phyloP scores from a whole-genome alignment of 192 early-diverging fungal species.

The Rhizoclosmatium sp. region DNA sequence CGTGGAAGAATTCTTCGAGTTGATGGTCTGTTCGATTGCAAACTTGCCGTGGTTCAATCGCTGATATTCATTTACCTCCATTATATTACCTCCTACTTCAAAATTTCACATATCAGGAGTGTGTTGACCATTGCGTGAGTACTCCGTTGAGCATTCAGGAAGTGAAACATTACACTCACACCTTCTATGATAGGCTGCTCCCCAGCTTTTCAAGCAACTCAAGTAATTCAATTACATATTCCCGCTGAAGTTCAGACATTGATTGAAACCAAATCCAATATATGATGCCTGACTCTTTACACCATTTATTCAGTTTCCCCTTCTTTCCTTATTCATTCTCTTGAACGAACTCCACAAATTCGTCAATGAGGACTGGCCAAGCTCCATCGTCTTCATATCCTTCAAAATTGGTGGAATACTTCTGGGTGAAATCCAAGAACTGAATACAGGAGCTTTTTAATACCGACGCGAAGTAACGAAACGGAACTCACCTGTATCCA shows the following conservation, averaged over 20 bases:
- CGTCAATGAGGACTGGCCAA: slow-evolving; percentile 87
- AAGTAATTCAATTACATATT: neutral
- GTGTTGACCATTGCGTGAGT: slow-evolving; percentile 41
- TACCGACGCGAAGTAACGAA: neutral
- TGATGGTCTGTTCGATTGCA: slow-evolving; percentile 45
- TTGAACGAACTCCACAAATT: slow-evolving; percentile 59
- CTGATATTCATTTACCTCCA: too few species aligned
- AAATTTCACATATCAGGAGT: slow-evolving; percentile 15
- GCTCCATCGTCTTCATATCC: slow-evolving; percentile 83
- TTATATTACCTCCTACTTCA: too few species aligned
- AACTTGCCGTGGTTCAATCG: too few species aligned
- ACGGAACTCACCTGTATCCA: slow-evolving; percentile 71
- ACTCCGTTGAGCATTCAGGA: neutral
- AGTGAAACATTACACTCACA: neutral
- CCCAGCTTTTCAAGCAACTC: slow-evolving; percentile 34
- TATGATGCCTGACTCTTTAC: too few species aligned
- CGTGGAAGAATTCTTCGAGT: slow-evolving; percentile 57
- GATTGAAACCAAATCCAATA: too few species aligned
- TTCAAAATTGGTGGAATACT: slow-evolving; percentile 62
- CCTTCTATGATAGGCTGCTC: slow-evolving; percentile 16
- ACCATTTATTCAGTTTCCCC: neutral
- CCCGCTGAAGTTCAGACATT: too few species aligned
- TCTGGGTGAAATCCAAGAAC: slow-evolving; percentile 79
- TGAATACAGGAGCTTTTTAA: slow-evolving; percentile 41
- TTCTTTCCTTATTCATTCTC: neutral